phyloP scores from a whole-genome alignment of 352 stramenopile genomes.

The Pythium rishiriense region DNA sequence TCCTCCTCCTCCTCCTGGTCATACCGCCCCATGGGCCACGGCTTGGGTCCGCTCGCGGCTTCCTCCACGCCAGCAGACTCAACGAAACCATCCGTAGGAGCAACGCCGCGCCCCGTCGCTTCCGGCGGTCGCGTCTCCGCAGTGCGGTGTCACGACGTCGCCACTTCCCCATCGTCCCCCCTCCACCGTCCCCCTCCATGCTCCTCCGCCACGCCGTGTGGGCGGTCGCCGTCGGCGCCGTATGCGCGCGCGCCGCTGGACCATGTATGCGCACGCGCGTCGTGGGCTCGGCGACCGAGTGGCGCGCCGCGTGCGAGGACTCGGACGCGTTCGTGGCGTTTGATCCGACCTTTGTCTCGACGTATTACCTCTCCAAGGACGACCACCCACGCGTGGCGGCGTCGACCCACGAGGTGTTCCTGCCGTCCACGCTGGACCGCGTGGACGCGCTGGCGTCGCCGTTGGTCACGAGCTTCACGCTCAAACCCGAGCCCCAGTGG shows the following conservation, averaged over 20 bases:
- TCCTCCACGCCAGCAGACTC: not conserved
- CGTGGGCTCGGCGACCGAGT: not conserved
- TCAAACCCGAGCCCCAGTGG: constrained; percentile 37
- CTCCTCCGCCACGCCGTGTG: not conserved
- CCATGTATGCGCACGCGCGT: constrained; percentile 2
- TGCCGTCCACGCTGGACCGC: constrained; percentile 41
- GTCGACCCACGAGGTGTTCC: constrained; percentile 14
- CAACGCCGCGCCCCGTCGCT: not conserved
- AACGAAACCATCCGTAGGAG: not conserved
- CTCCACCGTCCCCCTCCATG: too few species aligned
- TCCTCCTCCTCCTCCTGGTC: too few species aligned
- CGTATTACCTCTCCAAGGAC: constrained; percentile 5
- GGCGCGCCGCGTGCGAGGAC: constrained; percentile 9
- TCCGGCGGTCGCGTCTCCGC: not conserved
- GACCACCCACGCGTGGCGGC: not conserved
- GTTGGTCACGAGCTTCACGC: constrained; percentile 41
- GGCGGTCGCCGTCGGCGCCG: too few species aligned
- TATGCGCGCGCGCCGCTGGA: not conserved
- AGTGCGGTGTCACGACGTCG: not conserved
- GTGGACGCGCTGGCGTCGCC: constrained; percentile 41
- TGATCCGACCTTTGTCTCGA: constrained; percentile 3
- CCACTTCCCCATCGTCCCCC: too few species aligned
- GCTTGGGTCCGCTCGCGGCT: constrained; percentile 3
- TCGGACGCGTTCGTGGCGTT: not conserved
- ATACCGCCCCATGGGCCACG: too few species aligned